Evolutionary conservation across 441 rosid genomes (phyloP), one percentile per base, ranked within the genome.

Genomic region (Pelargonium citronellum): DNA sequence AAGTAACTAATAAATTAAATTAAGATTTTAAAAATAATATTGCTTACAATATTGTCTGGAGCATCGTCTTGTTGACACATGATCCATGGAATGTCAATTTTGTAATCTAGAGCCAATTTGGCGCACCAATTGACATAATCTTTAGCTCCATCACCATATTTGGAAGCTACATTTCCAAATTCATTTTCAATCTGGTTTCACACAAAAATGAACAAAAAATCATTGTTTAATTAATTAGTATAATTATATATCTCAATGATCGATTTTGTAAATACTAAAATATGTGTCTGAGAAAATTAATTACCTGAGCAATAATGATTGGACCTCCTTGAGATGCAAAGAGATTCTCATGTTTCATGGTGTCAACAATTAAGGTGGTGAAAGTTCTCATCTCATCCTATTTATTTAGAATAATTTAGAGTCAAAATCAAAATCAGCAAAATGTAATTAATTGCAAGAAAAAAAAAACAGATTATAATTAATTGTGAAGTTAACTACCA

Each of bases 281-380:
- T 2, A 30, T 30, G 37, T 30, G 4, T 30, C 1, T 30, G 37
- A 3, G 37, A 47, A 47, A 10, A 47, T 10, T 47, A 9, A 47
- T 47, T 47, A 47, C 55, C n/a, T 47, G 60, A 53, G 64, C 72
- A 20, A 67, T 58, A 55, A 72, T 72, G 22, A 72, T 72, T 10
- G 74, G 74, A 4, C 79, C 79, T 22, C 79, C 79, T 43, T 75
- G 79, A 11, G 75, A 75, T 8, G 75, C 79, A 55, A 71, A 75
- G 4, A 75, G 68, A 1, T 34, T 70, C 65, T 75, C 74, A 8
- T 55, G 30, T 57, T 49, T 75, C 60, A 43, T n/a, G 69, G 67
- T 71, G 66, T 71, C 43, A 19, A 67, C 72, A 0, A 75, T 71
- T 65, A 43, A 7, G 4, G 72, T 62, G 4, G 75, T 71, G 53